Evolutionary conservation across 306 rosid species (phyloP), one percentile per base, ranked within the genome.

Genomic region (Arachis hypogaea): DNA sequence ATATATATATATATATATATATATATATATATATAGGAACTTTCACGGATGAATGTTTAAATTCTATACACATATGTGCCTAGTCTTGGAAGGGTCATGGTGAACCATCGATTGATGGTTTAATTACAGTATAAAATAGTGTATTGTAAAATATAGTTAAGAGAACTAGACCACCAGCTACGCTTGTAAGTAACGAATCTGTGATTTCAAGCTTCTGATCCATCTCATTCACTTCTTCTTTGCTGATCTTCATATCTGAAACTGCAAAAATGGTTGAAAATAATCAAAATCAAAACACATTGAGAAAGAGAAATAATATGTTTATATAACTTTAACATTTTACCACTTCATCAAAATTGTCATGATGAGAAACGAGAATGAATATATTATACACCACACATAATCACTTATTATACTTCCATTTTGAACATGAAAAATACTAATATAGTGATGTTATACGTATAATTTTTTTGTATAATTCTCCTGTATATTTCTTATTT

Each of bases 81-180:
- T 5, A 43, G 46, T 43, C 46, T 7, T 59, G 9, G 43, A 55
- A 0, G 45, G 30, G 12, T 11, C 66, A 63, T 7, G 76, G 1
- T 11, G 81, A 74, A 47, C 71, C 82, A 88, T 93, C 98, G 7
- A 91, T 71, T 73, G 97, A 46, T 56, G 96, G 97, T 66, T 89
- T 90, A 85, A 93, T 85, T 41, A 93, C 87, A 59, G 84, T 56
- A 65, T 71, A 51, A 59, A 93, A 91, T 0, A 93, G 42, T 43
- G 86, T 80, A 70, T 93, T 87, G 77, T 93, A 93, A 12, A 93
- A 83, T 52, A 93, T 80, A 41, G 92, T 85, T 83, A 91, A 76
- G 22, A 87, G 80, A 71, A 93, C 72, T 14, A 89, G 81, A 69
- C 71, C 83, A 79, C 45, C 81, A 7, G 93, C 91, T 10, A 83